These are phyloP conservation scores for Elsinoe necatrix DNA, from an alignment of 2,329 filamentous ascomycete species.

Conservation along the genomic window DNA sequence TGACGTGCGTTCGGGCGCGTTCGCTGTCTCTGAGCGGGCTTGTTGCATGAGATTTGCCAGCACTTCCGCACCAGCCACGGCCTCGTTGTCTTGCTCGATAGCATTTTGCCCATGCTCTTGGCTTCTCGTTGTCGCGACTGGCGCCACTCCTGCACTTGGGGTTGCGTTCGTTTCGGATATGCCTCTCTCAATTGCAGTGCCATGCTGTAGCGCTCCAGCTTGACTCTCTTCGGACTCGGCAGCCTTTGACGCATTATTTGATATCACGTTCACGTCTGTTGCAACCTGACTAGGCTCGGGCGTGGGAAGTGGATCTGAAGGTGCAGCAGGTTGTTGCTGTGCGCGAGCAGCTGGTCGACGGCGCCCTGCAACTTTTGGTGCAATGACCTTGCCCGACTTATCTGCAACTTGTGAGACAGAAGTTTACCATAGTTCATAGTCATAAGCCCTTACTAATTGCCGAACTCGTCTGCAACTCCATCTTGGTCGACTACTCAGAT, in stretches of 20 bases:
- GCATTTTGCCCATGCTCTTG: not conserved
- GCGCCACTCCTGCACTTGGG: not conserved
- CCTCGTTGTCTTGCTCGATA: not conserved
- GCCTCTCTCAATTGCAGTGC: too few species aligned
- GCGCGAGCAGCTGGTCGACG: slow-evolving; percentile 31
- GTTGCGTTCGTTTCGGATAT: not conserved
- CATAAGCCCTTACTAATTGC: slow-evolving; percentile 39
- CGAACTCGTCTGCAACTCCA: slow-evolving; percentile 46
- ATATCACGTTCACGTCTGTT: not conserved
- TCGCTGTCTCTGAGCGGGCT: not conserved
- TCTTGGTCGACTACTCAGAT: slow-evolving; percentile 18
- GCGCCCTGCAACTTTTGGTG: slow-evolving; percentile 39
- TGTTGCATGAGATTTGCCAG: slow-evolving; percentile 1
- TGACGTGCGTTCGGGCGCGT: not conserved
- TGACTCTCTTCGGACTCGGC: not conserved
- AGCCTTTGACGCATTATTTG: not conserved
- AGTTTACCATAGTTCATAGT: not conserved
- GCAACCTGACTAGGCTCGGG: slow-evolving; percentile 5
- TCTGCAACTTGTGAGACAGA: slow-evolving; percentile 23
- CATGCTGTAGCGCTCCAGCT: not conserved
- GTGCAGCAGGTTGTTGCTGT: slow-evolving; percentile 17
- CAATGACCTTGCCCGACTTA: slow-evolving; percentile 40
- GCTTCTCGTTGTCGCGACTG: too few species aligned
- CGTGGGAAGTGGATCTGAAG: slow-evolving; percentile 9
- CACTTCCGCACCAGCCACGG: not conserved